Evolutionary conservation across 1,284 basidiomycete genomes (phyloP).

Genomic region (Pseudozyma tsukubaensis): DNA sequence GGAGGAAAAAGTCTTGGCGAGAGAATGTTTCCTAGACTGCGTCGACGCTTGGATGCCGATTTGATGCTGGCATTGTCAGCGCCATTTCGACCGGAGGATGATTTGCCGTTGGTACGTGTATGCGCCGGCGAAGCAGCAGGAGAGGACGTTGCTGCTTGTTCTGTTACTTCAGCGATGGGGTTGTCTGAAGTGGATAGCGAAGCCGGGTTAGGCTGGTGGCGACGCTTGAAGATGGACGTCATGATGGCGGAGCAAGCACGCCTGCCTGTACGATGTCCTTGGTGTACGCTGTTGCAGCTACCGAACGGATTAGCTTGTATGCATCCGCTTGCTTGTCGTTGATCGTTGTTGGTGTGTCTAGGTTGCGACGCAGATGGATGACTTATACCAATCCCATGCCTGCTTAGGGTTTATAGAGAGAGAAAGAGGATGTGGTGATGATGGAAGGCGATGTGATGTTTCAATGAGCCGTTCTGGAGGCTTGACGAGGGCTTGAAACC

Average conservation of each 20-base stretch:
- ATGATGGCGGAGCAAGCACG: slow-evolving; percentile 9
- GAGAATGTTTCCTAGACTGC: slow-evolving; percentile 40
- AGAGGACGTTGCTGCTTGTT: not conserved
- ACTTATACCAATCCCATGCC: not conserved
- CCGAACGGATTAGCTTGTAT: not conserved
- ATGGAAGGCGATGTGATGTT: no score
- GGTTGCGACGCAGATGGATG: not conserved
- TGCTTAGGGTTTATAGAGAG: not conserved
- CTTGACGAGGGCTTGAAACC: no score
- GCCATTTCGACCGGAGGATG: not conserved
- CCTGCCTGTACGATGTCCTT: not conserved
- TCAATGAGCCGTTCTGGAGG: no score
- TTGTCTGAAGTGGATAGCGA: slow-evolving; percentile 16
- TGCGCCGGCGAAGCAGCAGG: slow-evolving; percentile 1
- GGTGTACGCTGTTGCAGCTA: not conserved
- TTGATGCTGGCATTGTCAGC: slow-evolving; percentile 15
- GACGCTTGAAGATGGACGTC: slow-evolving; percentile 45
- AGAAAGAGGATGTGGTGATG: not conserved
- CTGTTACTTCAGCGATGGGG: slow-evolving; percentile 7
- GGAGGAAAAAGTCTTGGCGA: slow-evolving; percentile 38
- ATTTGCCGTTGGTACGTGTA: slow-evolving; percentile 1
- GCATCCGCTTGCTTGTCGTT: not conserved
- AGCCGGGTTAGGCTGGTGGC: slow-evolving; percentile 40
- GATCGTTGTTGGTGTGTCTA: not conserved
- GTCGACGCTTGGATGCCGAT: slow-evolving; percentile 27